Percentiles rank a stretch among this genome's conserved stretches.
Conservation (phyloP, 2,329 filamentous ascomycete species). For the Colletotrichum brevisporum region DNA sequence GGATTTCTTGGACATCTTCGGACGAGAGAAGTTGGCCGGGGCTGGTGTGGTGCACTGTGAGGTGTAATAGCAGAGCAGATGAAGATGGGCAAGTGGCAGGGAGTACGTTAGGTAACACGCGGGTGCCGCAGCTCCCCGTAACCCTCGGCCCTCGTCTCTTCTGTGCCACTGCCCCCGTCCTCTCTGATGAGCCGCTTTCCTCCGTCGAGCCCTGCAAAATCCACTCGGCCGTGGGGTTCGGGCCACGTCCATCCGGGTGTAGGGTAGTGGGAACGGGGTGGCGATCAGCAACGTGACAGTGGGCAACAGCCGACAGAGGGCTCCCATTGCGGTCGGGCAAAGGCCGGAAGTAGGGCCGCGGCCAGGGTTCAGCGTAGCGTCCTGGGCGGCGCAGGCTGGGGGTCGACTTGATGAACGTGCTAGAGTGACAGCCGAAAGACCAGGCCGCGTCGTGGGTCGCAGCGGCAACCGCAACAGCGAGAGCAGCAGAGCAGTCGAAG, state of each 20-base stretch:
- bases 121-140: slow-evolving; percentile 8
- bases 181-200: slow-evolving; percentile 29
- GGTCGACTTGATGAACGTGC: slow-evolving; percentile 20
- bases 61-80: slow-evolving; percentile 11
- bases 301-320: slow-evolving; percentile 25
- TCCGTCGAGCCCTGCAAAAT: slow-evolving; percentile 25
- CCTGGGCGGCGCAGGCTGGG: slow-evolving; percentile 18
- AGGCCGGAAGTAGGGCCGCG: slow-evolving; percentile 25
- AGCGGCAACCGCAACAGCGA: slow-evolving; percentile 8
- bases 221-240: slow-evolving; percentile 34
- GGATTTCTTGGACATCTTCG: slow-evolving; percentile 25
- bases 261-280: slow-evolving; percentile 37
- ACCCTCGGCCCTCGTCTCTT: slow-evolving; percentile 8
- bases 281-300: slow-evolving; percentile 38
- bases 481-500: background rate
- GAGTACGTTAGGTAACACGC: slow-evolving; percentile 24
- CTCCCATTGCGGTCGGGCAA: slow-evolving; percentile 33
- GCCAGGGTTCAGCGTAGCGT: slow-evolving; percentile 20
- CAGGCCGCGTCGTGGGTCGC: slow-evolving; percentile 34
- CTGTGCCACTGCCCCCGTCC: slow-evolving; percentile 2
- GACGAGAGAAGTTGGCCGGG: slow-evolving; percentile 25
- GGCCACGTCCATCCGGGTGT: slow-evolving; percentile 29
- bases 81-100: slow-evolving; percentile 28
- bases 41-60: background rate
- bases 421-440: slow-evolving; percentile 31